These are phyloP conservation scores for Pythium phragmiticola DNA, from an alignment of 352 stramenopile genomes.

Conservation along the genomic window DNA sequence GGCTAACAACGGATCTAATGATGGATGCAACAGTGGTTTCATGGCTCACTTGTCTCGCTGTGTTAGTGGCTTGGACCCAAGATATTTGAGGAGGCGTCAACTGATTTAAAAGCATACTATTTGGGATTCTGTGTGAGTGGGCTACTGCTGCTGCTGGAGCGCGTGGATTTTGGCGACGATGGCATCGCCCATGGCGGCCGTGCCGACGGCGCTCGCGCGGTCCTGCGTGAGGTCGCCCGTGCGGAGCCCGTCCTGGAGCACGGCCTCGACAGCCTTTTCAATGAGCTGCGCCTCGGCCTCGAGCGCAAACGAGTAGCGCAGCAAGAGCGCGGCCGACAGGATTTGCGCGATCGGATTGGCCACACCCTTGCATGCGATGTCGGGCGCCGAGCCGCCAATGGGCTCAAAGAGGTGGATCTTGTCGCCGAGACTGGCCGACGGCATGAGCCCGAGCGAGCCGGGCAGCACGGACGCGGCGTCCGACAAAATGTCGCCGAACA, in stretches of 20 bases:
- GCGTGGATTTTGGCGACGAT: slow-evolving; percentile 79
- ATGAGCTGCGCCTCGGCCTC: slow-evolving; percentile 79
- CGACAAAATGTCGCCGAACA: slow-evolving; percentile 99
- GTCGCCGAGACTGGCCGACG: slow-evolving; percentile 94
- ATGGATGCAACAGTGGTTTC: too few relatives aligned
- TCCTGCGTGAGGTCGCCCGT: slow-evolving; percentile 85
- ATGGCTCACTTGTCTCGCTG: too few relatives aligned
- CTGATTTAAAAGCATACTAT: background rate
- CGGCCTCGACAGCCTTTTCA: slow-evolving; percentile 77
- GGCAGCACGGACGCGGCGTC: slow-evolving; percentile 98
- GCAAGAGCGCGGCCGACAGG: slow-evolving; percentile 96
- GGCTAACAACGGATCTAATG: too few relatives aligned
- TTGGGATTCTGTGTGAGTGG: background rate
- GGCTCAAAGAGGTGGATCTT: slow-evolving; percentile 96
- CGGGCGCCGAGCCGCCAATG: slow-evolving; percentile 97
- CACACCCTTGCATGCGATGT: slow-evolving; percentile 96
- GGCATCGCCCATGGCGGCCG: slow-evolving; percentile 70
- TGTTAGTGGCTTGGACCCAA: too few relatives aligned
- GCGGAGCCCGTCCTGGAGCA: slow-evolving; percentile 80
- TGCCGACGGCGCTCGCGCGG: slow-evolving; percentile 53
- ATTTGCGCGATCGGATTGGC: slow-evolving; percentile 98
- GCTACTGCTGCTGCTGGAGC: slow-evolving; percentile 30
- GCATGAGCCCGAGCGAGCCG: slow-evolving; percentile 97
- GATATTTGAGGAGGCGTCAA: too few relatives aligned
- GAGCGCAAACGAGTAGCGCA: slow-evolving; percentile 93